phyloP scores from a whole-genome alignment of 805 yeast species.

The Nakazawaea peltata region DNA sequence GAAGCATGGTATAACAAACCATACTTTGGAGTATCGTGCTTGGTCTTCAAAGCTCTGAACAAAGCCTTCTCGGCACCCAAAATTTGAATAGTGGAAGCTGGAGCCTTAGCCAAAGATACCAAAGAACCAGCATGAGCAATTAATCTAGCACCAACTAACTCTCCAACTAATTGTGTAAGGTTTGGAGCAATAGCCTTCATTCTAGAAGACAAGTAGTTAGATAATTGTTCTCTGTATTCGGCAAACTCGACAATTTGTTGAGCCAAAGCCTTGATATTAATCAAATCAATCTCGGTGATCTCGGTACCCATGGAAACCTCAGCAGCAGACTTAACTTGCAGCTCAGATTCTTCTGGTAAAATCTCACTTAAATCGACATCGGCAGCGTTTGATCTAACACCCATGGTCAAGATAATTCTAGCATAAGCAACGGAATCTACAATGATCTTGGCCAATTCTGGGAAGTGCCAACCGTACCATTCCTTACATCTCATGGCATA shows the following conservation, averaged over 20 bases:
- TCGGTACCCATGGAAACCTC: conserved; percentile 99
- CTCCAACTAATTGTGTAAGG: conserved; percentile 92
- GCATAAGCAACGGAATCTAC: conserved; percentile 96
- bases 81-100: conserved; percentile 97
- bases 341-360: conserved; percentile 89
- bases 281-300: conserved; percentile 84
- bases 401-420: conserved; percentile 88
- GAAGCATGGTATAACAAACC: conserved; percentile 97
- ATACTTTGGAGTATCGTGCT: conserved; percentile 97
- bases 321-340: conserved; percentile 90
- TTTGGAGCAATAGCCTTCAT: conserved; percentile 99
- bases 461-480: conserved; percentile 99
- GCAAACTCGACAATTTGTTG: conserved; percentile 95
- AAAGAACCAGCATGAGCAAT: conserved; percentile 97
- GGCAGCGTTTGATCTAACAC: conserved; percentile 83
- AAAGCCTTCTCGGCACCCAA: conserved; percentile 99
- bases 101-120: conserved; percentile 92
- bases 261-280: conserved; percentile 84
- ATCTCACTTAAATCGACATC: conserved; percentile 86
- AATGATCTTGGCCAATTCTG: conserved; percentile 96
- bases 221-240: conserved; percentile 91
- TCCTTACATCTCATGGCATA: conserved; percentile 99
- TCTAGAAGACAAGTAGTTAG: conserved; percentile 84
- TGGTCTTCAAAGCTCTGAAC: conserved; percentile 96
- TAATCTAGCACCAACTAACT: conserved; percentile 95